Evolutionary conservation across 139 green algal genomes (phyloP).

Genomic region (Closterium sp.): DNA sequence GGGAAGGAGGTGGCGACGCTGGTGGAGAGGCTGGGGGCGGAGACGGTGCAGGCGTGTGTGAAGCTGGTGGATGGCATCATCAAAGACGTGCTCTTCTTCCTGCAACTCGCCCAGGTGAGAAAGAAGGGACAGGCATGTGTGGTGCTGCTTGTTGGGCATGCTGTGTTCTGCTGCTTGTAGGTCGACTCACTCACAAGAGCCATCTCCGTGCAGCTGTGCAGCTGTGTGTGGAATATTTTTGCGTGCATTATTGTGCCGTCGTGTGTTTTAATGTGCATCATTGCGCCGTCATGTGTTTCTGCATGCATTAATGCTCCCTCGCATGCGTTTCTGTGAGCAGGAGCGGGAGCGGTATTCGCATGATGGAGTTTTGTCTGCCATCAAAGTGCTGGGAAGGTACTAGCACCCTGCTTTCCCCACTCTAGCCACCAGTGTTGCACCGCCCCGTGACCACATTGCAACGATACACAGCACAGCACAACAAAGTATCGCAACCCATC

Average conservation of each 20-base stretch:
- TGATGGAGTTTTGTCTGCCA: neutral
- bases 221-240: too few relatives aligned
- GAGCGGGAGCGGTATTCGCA: neutral
- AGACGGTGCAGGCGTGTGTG: neutral
- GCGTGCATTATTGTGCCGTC: too few relatives aligned
- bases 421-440: neutral
- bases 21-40: neutral
- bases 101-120: slow-evolving; percentile 1
- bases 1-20: neutral
- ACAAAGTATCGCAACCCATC: neutral
- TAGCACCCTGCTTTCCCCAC: too few relatives aligned
- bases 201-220: too few relatives aligned
- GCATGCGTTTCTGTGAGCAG: neutral
- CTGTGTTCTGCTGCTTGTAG: too few relatives aligned
- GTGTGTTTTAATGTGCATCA: neutral
- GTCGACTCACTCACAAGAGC: too few relatives aligned
- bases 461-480: neutral
- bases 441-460: too few relatives aligned
- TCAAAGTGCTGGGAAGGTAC: neutral
- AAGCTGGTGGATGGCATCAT: neutral
- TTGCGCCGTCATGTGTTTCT: too few relatives aligned
- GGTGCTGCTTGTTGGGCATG: too few relatives aligned
- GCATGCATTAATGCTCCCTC: neutral
- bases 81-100: neutral
- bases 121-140: neutral